Base-by-base conservation (phyloP, 306 rosid genomes). In the Dryas octopetala region DNA sequence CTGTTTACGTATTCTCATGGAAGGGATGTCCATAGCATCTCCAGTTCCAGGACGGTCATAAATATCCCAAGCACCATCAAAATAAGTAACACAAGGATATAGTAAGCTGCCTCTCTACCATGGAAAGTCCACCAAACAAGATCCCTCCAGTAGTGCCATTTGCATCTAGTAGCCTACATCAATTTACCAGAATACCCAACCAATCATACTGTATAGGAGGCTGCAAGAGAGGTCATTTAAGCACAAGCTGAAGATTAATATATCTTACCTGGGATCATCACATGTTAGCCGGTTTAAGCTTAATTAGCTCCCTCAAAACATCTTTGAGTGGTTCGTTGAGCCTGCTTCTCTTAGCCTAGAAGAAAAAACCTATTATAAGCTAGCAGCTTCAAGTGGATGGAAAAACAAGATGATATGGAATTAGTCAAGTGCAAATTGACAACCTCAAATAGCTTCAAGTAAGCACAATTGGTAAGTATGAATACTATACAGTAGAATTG, bases 221-320 rank as follows among this genome's bases (percentile, higher is more conserved):
- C 59, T 70, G 74, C 73, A n/a, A 64, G 60, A 54, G 38, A 13
- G 8, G 10, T 14, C 55, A 23, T 70, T 41, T 13, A 68, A 49
- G 48, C 73, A 23, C 70, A 40, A 69, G 58, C 5, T 11, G 67
- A 23, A 53, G 23, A 41, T 12, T 26, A 69, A 75, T 19, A 72
- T 62, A 77, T 19, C 79, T 86, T 71, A 82, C 85, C 71, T 43
- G 76, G 10, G n/a, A 76, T 68, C 81, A 71, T 76, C 73, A 66
- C 32, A 69, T 68, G 48, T 48, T 3, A 38, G 79, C 32, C 74
- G 49, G 70, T 76, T 82, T 94, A 58, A 87, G 73, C 84, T 82
- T 87, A 1, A 84, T 78, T 66, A 94, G 93, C 80, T 90, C 91
- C 9, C 68, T 80, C 74, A 90, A 46, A 38, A 85, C 84, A 44